Conservation (phyloP, 2,329 filamentous ascomycete genomes). For the Penicillium verrucosum region DNA sequence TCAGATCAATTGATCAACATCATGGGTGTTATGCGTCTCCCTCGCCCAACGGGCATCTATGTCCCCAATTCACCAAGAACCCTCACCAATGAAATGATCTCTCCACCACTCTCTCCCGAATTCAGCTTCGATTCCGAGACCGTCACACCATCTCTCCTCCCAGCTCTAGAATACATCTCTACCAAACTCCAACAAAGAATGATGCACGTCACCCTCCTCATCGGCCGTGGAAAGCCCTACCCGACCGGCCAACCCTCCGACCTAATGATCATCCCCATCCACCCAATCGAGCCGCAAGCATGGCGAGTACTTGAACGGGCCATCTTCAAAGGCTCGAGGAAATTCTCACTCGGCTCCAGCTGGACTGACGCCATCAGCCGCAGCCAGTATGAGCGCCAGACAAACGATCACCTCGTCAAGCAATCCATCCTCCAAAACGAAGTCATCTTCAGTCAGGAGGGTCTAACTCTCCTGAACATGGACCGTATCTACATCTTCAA, state of each 20-base stretch:
- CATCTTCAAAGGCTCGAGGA: conserved; percentile 37
- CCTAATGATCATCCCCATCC: conserved; percentile 39
- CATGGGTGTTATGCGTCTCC: conserved; percentile 38
- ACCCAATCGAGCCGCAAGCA: conserved; percentile 29
- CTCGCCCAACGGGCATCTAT: conserved; percentile 36
- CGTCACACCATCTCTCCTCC: conserved; percentile 35
- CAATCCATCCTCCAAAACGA: conserved; percentile 46
- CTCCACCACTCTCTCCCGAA: conserved; percentile 38
- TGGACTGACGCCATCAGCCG: conserved; percentile 41
- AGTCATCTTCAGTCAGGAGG: conserved; percentile 44
- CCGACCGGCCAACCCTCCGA: conserved; percentile 39
- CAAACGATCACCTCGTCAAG: conserved; percentile 41
- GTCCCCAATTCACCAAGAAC: conserved; percentile 35
- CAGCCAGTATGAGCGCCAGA: conserved; percentile 34
- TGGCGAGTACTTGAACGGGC: conserved; percentile 34
- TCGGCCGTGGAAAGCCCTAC: conserved; percentile 40
- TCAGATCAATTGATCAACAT: conserved; percentile 1
- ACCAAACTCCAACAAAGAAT: conserved; percentile 39
- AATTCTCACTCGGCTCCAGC: conserved; percentile 38
- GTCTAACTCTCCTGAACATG: conserved; percentile 43
- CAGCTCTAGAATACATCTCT: conserved; percentile 43
- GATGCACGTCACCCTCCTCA: conserved; percentile 42
- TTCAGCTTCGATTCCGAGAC: conserved; percentile 40
- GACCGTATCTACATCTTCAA: conserved; percentile 48
- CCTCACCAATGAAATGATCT: conserved; percentile 43